Conservation (phyloP, 2,329 filamentous ascomycete species). For the Clathrospora elynae region DNA sequence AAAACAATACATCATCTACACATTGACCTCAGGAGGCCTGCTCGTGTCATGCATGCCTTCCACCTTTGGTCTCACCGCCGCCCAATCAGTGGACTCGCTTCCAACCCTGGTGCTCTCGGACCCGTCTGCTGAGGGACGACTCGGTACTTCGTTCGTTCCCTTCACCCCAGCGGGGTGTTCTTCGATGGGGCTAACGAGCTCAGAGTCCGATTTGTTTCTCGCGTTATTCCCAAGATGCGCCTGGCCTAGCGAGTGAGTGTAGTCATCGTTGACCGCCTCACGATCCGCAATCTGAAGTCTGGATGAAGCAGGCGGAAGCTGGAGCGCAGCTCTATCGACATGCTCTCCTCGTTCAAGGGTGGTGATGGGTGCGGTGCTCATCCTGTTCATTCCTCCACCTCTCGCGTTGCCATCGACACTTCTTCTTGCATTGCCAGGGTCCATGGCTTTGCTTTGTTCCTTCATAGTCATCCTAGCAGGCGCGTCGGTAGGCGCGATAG, state of each 20-base stretch:
- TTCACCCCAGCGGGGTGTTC: background rate
- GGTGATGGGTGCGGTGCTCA: slow-evolving; percentile 26
- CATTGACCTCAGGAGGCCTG: background rate
- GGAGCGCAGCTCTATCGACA: slow-evolving; percentile 3
- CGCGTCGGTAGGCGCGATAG: slow-evolving; percentile 15
- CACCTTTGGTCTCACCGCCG: slow-evolving; percentile 2
- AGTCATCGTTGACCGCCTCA: slow-evolving; percentile 6
- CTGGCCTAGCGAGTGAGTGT: slow-evolving; percentile 10
- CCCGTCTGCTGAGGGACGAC: slow-evolving; percentile 14
- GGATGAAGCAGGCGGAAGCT: background rate
- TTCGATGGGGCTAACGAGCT: background rate
- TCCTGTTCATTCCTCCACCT: slow-evolving; percentile 17
- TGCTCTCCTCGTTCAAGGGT: slow-evolving; percentile 11
- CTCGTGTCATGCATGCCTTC: background rate
- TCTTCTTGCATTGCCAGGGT: slow-evolving; percentile 18
- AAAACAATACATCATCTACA: background rate
- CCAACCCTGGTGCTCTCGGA: slow-evolving; percentile 19
- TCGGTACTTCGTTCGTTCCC: background rate
- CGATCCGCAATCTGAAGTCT: background rate
- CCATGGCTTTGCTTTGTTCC: slow-evolving; percentile 9
- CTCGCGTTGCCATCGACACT: slow-evolving; percentile 16
- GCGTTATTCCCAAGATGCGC: slow-evolving; percentile 4
- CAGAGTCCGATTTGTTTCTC: slow-evolving; percentile 13
- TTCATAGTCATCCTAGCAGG: slow-evolving; percentile 3
- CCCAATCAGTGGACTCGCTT: slow-evolving; percentile 8